A percentile compares a stretch with the other conserved stretches of the same genome.
These are phyloP conservation scores for Lactarius hengduanensis DNA, from an alignment of 768 basidiomycete genomes.

Conservation along the genomic window DNA sequence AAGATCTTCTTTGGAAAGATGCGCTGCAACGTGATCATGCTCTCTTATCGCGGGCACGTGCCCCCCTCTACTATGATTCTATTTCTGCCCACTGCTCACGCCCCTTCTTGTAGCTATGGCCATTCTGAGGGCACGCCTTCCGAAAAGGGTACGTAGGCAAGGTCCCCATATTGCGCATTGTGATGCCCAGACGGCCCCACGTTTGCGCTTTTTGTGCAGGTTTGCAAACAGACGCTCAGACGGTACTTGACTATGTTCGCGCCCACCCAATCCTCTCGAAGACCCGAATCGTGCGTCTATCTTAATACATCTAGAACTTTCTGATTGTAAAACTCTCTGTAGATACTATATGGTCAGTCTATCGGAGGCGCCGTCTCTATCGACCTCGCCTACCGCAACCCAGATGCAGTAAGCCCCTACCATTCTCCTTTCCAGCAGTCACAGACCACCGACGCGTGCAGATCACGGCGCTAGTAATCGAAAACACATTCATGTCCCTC, in stretches of 20 bases:
- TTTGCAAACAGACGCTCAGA: conserved; percentile 81
- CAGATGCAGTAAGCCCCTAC: conserved; percentile 53
- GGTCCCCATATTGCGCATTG: not conserved
- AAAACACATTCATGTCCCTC: conserved; percentile 91
- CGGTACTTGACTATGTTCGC: conserved; percentile 70
- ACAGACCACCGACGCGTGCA: conserved; percentile 33
- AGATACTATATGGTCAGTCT: conserved; percentile 81
- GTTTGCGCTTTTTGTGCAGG: conserved; percentile 43
- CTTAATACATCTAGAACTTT: not conserved
- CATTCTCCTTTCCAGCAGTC: not conserved
- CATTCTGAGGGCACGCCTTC: conserved; percentile 83
- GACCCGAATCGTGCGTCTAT: conserved; percentile 56
- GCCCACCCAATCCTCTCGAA: conserved; percentile 60
- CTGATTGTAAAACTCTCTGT: not conserved
- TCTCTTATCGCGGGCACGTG: conserved; percentile 86
- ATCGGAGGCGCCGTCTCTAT: conserved; percentile 94
- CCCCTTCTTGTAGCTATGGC: conserved; percentile 62
- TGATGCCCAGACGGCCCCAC: not conserved
- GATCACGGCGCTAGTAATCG: conserved; percentile 80
- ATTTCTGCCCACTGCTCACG: too few species aligned
- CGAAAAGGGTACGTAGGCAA: conserved; percentile 60
- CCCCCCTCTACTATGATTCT: not conserved
- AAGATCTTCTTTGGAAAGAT: conserved; percentile 76
- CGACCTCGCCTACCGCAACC: conserved; percentile 79
- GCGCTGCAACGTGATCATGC: conserved; percentile 92